phyloP scores from a whole-genome alignment of 2,329 filamentous ascomycete genomes.

The Hymenoscyphus fraxineus region DNA sequence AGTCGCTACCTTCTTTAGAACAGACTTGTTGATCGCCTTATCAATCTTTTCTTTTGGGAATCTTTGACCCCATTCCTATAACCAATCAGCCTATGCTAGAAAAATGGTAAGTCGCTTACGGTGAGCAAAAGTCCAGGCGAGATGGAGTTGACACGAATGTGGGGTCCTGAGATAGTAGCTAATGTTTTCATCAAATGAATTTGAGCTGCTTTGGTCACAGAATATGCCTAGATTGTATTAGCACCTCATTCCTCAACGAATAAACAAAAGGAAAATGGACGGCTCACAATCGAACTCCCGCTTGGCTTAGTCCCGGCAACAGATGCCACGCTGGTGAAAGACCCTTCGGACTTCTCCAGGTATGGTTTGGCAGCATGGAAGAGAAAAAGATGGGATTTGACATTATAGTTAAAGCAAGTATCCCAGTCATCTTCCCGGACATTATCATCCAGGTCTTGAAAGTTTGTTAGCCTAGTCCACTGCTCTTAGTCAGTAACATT shows the following conservation, averaged over 20 bases:
- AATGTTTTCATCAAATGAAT: constrained; percentile 55
- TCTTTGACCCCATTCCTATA: constrained; percentile 27
- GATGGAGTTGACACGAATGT: constrained; percentile 57
- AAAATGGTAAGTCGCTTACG: constrained; percentile 30
- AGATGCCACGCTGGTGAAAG: constrained; percentile 61
- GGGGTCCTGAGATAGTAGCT: constrained; percentile 49
- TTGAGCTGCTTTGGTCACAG: constrained; percentile 73
- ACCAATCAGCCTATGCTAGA: constrained; percentile 11
- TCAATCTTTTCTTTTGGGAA: constrained; percentile 25
- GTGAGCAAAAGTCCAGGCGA: constrained; percentile 51
- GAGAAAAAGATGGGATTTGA: constrained; percentile 59
- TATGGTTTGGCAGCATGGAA: constrained; percentile 52
- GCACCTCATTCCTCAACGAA: not conserved
- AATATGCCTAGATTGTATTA: constrained; percentile 55
- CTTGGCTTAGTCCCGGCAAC: constrained; percentile 61
- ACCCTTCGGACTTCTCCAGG: constrained; percentile 54
- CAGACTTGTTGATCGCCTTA: constrained; percentile 18
- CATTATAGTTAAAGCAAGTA: constrained; percentile 56
- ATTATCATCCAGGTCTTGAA: constrained; percentile 49
- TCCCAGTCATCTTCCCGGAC: constrained; percentile 58
- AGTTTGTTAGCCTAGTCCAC: constrained; percentile 47
- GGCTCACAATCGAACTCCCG: constrained; percentile 54
- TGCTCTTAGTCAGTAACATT: not conserved
- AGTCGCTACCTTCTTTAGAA: constrained; percentile 23
- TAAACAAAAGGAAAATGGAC: not conserved